A percentile compares a stretch with the other conserved stretches of the same genome.
phyloP scores from a whole-genome alignment of 441 rosid species.

The Erysimum pusillum region DNA sequence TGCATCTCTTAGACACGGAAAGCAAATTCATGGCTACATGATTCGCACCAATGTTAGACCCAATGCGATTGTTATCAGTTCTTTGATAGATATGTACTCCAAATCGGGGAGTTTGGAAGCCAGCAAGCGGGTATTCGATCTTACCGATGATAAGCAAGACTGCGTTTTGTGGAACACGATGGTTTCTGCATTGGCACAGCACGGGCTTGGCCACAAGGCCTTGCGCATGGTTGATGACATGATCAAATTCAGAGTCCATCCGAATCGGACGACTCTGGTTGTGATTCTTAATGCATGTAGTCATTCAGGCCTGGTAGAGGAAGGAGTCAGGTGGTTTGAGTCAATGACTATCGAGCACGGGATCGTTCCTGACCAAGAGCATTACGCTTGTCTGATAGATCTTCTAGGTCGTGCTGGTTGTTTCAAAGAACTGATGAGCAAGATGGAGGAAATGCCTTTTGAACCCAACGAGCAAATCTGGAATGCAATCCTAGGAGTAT shows the following conservation, averaged over 20 bases:
- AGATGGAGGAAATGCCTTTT: conserved; percentile 54
- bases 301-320: conserved; percentile 60
- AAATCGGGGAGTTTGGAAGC: conserved; percentile 60
- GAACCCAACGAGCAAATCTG: conserved; percentile 51
- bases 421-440: conserved; percentile 52
- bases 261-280: conserved; percentile 61
- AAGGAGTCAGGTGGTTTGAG: conserved; percentile 64
- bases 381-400: conserved; percentile 68
- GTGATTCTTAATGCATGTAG: conserved; percentile 67
- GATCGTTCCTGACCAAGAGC: conserved; percentile 63
- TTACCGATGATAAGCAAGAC: conserved; percentile 51
- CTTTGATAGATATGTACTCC: conserved; percentile 75
- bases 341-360: conserved; percentile 52
- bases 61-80: conserved; percentile 61
- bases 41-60: conserved; percentile 55
- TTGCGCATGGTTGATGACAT: conserved; percentile 51
- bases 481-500: conserved; percentile 58
- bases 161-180: conserved; percentile 70
- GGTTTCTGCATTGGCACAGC: conserved; percentile 70
- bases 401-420: conserved; percentile 66
- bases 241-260: conserved; percentile 56
- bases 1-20: conserved; percentile 65
- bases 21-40: conserved; percentile 64
- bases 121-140: conserved; percentile 55
- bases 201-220: conserved; percentile 63